Conservation (phyloP, 805 yeast genomes). For the Ogataea minuta region DNA sequence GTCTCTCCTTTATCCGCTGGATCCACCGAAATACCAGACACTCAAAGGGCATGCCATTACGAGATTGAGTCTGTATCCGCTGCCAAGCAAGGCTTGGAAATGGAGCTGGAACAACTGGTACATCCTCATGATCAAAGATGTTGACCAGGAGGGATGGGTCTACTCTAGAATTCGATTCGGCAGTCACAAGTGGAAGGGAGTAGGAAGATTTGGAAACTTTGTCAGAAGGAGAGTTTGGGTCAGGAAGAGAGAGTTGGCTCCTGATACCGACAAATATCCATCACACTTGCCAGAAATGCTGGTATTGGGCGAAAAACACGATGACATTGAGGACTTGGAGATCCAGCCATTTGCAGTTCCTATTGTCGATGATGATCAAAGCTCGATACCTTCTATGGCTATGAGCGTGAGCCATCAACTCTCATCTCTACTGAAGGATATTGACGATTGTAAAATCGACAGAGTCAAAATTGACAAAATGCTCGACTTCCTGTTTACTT, state of each 20-base stretch:
- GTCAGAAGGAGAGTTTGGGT: conserved; percentile 53
- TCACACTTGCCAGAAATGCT: conserved; percentile 7
- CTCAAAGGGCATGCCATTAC: conserved; percentile 39
- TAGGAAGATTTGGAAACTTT: conserved; percentile 47
- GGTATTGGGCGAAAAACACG: conserved; percentile 5
- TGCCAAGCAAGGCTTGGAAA: conserved; percentile 50
- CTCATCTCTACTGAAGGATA: conserved; percentile 1
- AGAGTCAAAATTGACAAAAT: conserved; percentile 18
- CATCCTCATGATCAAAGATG: conserved; percentile 51
- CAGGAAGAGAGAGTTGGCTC: conserved; percentile 34
- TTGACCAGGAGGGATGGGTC: conserved; percentile 59
- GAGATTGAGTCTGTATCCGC: conserved; percentile 35
- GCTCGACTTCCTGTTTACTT: conserved; percentile 13
- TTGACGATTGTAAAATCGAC: conserved; percentile 19
- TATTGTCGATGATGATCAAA: neutral
- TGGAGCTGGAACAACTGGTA: conserved; percentile 61
- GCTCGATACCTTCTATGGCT: neutral
- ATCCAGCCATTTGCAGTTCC: neutral
- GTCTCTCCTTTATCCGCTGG: conserved; percentile 46
- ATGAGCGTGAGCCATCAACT: neutral
- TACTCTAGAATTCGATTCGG: conserved; percentile 44
- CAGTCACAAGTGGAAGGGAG: conserved; percentile 49
- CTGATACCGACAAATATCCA: neutral
- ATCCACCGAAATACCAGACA: conserved; percentile 50
- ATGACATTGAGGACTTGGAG: neutral